Evolutionary conservation across 2,329 filamentous ascomycete genomes (phyloP).

Genomic region (Hypoxylon rubiginosum): DNA sequence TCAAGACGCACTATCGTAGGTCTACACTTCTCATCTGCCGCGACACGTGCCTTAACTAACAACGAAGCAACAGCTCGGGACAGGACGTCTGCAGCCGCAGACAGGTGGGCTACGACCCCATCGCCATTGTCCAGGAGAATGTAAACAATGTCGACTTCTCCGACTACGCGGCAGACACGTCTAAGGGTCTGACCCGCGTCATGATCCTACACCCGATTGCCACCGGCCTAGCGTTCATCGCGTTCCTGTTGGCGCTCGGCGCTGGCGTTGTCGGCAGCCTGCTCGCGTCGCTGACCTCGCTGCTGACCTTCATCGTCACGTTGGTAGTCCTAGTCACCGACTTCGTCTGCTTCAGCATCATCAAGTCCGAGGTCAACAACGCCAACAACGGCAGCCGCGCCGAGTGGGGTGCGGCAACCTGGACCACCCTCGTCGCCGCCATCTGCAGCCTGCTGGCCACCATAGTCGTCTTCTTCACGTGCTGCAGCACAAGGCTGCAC

Average conservation of each 20-base stretch:
- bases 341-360: slow-evolving; percentile 58
- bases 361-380: slow-evolving; percentile 47
- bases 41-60: slow-evolving; percentile 14
- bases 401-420: slow-evolving; percentile 67
- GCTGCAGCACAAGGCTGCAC: slow-evolving; percentile 66
- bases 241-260: slow-evolving; percentile 60
- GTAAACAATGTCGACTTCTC: slow-evolving; percentile 50
- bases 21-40: slow-evolving; percentile 8
- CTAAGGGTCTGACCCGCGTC: slow-evolving; percentile 57
- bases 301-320: slow-evolving; percentile 58
- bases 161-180: slow-evolving; percentile 54
- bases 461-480: slow-evolving; percentile 71
- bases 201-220: slow-evolving; percentile 59
- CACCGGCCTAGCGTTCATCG: slow-evolving; percentile 57
- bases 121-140: slow-evolving; percentile 36
- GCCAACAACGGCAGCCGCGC: slow-evolving; percentile 53
- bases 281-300: slow-evolving; percentile 55
- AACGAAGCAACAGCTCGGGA: slow-evolving; percentile 29
- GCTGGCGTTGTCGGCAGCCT: slow-evolving; percentile 59
- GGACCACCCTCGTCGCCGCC: slow-evolving; percentile 70
- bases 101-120: slow-evolving; percentile 49
- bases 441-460: slow-evolving; percentile 68
- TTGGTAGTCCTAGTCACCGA: slow-evolving; percentile 60
- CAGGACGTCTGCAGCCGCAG: slow-evolving; percentile 43
- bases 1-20: slow-evolving; percentile 37